These are phyloP conservation scores for Apiotrichum sp. DNA, from an alignment of 1,284 basidiomycete genomes.

Conservation along the genomic window DNA sequence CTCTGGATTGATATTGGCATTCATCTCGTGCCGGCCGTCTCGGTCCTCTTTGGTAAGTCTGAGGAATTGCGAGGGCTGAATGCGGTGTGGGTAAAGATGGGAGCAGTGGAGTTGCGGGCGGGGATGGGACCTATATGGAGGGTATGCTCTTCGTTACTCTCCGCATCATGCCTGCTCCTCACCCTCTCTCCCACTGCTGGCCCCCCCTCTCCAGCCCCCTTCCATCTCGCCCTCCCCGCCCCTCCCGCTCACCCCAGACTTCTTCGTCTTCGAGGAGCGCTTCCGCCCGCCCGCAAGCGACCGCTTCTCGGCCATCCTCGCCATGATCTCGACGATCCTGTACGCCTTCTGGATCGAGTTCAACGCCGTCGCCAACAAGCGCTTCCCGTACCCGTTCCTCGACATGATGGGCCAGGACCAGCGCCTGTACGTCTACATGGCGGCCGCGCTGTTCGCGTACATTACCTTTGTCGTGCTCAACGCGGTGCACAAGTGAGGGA, in stretches of 20 bases:
- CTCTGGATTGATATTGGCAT: constrained; percentile 57
- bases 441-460: constrained; percentile 54
- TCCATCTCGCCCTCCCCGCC: no score
- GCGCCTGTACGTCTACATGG: constrained; percentile 59
- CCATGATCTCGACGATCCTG: constrained; percentile 50
- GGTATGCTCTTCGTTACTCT: no score
- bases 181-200: no score
- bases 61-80: neutral
- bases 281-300: constrained; percentile 53
- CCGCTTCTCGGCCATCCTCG: constrained; percentile 51
- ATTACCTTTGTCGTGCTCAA: constrained; percentile 56
- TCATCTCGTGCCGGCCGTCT: constrained; percentile 59
- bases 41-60: constrained; percentile 52
- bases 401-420: constrained; percentile 54
- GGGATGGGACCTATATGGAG: no score
- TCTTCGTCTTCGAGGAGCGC: constrained; percentile 60
- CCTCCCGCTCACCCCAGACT: constrained; percentile 50
- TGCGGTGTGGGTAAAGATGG: no score
- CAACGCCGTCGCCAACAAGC: constrained; percentile 56
- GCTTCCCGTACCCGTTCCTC: constrained; percentile 76
- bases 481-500: constrained; percentile 26
- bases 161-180: no score
- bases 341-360: constrained; percentile 66
- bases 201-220: no score
- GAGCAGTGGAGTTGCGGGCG: no score